Conservation (phyloP, 2,329 filamentous ascomycete species). For the Penicillium sp. region DNA sequence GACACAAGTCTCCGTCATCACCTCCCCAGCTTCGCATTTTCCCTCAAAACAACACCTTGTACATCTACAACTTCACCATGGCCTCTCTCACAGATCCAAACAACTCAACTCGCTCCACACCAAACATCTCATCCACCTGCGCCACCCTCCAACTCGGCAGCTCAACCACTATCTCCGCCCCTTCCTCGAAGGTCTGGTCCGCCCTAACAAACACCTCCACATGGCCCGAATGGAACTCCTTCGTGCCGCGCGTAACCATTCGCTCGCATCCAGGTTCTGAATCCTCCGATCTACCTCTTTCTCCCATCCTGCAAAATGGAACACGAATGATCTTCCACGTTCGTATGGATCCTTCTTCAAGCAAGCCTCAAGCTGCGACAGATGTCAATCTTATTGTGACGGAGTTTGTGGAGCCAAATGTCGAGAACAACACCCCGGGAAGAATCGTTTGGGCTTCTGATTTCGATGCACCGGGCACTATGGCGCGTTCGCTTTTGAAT, state of each 20-base stretch:
- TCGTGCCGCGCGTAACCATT: constrained; percentile 47
- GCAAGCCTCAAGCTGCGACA: constrained; percentile 23
- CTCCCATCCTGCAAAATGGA: constrained; percentile 34
- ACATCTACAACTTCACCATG: constrained; percentile 2
- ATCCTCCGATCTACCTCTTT: constrained; percentile 12
- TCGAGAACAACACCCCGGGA: constrained; percentile 15
- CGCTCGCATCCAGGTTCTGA: constrained; percentile 37
- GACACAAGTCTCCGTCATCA: not conserved
- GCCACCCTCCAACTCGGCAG: constrained; percentile 33
- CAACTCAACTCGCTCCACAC: constrained; percentile 28
- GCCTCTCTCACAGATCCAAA: constrained; percentile 13
- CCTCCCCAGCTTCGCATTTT: too few species aligned
- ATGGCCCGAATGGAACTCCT: constrained; percentile 50
- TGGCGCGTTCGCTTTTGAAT: constrained; percentile 36
- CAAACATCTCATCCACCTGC: constrained; percentile 31
- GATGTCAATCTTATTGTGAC: constrained; percentile 32
- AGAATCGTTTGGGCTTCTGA: constrained; percentile 32
- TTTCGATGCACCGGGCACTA: constrained; percentile 28
- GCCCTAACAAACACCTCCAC: constrained; percentile 45
- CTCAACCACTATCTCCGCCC: constrained; percentile 40
- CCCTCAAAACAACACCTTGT: not conserved
- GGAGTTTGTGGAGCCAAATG: constrained; percentile 30
- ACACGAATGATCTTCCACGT: constrained; percentile 47
- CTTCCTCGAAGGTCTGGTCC: constrained; percentile 44
- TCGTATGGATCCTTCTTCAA: constrained; percentile 39